Conservation (phyloP, 176 grass and related monocot species). For the Triticum aestivum region IWGSC_CS_RefSeq_v2.1 NC_057798.1:296373223-296373722, state of each 20-base stretch:
- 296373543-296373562: slow-evolving; percentile 6
- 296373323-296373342: no score
- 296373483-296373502: slow-evolving; percentile 33
- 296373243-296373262: no score
- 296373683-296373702: not conserved
- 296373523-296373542: slow-evolving; percentile 27
- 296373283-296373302: no score
- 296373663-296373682: slow-evolving; percentile 30
- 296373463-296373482: slow-evolving; percentile 42
- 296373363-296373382: not conserved
- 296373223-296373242: no score
- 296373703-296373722: not conserved
- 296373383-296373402: not conserved
- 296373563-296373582: slow-evolving; percentile 10
- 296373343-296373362: not conserved
- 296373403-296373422: not conserved
- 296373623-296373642: slow-evolving; percentile 56
- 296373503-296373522: slow-evolving; percentile 6
- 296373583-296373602: slow-evolving; percentile 21
- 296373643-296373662: not conserved
- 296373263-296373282: no score
- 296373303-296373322: no score
- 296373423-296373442: slow-evolving; percentile 21
- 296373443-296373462: slow-evolving; percentile 35
- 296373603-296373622: slow-evolving; percentile 42